Evolutionary conservation across 257 asterid genomes (phyloP), one percentile per base, ranked within the genome.

Genomic region (Capsicum pubescens): DNA sequence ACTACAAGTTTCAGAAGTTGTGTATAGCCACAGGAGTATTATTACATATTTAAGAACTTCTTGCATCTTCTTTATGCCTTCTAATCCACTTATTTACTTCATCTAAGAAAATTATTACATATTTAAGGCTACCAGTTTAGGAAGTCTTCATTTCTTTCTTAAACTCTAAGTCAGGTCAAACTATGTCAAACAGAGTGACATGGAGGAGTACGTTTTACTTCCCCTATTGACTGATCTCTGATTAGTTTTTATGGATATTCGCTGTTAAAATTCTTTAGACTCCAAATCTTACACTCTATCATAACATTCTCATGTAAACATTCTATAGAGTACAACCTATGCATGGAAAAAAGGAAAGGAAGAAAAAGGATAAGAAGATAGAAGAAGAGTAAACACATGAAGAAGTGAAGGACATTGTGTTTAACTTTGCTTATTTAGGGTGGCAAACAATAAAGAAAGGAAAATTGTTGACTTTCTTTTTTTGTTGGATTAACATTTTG

Each of bases 401-500:
- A 58, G 5, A 46, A 71, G 39, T 71, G 80, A 44, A n/a, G 80
- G 80, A 11, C 55, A 46, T 46, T 39, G 19, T 71, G 17, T 71
- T n/a, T 71, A 10, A 9, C 80, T 71, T 71, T 71, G 80, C 46
- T 46, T 71, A 19, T 58, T 71, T 71, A 46, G 39, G 80, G 59
- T 48, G n/a, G 42, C 39, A 48, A 48, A 48, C 12, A 46, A 46
- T 17, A 48, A 72, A 74, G 7, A 19, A 50, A 21, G 1, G 60
- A 12, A 50, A 50, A 21, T 74, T 48, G 60, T 74, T 74, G 7
- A 11, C 21, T 35, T 74, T 48, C 0, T 42, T 32, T 26, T 72
- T 48, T 74, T 21, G 10, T 74, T 74, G 60, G 60, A 48, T 74
- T 74, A 21, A 19, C n/a, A 48, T 15, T 71, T n/a, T 71, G 60